These are phyloP conservation scores for Colletotrichum sp. DNA, from an alignment of 2,329 filamentous ascomycete genomes.

Conservation along the genomic window DNA sequence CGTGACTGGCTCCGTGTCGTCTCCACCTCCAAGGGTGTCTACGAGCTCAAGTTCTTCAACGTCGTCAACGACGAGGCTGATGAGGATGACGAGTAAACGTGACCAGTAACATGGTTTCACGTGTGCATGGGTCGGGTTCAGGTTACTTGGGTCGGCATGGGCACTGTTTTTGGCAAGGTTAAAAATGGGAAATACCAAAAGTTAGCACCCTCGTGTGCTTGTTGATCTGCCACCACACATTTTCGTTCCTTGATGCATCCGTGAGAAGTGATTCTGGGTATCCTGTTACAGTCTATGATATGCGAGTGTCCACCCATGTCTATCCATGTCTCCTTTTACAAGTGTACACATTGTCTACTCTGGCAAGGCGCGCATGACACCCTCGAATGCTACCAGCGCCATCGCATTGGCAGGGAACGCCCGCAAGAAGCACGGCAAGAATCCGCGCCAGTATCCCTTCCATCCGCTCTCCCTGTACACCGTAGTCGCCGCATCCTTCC, in stretches of 20 bases:
- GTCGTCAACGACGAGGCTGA: slow-evolving; percentile 98
- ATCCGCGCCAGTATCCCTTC: slow-evolving; percentile 90
- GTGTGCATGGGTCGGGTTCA: slow-evolving; percentile 16
- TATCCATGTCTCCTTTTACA: background rate
- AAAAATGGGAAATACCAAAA: slow-evolving; percentile 21
- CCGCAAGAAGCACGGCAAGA: slow-evolving; percentile 89
- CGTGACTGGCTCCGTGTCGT: slow-evolving; percentile 99
- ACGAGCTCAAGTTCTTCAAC: slow-evolving; percentile 99
- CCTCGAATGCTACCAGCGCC: slow-evolving; percentile 92
- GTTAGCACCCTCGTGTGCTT: slow-evolving; percentile 22
- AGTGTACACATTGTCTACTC: background rate
- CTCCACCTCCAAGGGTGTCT: slow-evolving; percentile 96
- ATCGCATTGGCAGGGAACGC: slow-evolving; percentile 97
- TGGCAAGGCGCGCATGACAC: slow-evolving; percentile 76
- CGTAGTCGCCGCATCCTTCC: slow-evolving; percentile 79
- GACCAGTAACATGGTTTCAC: background rate
- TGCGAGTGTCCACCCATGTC: background rate
- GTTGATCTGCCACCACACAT: slow-evolving; percentile 20
- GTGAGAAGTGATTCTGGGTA: slow-evolving; percentile 14
- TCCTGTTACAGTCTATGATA: slow-evolving; percentile 4
- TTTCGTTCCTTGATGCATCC: background rate
- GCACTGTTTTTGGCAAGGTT: slow-evolving; percentile 16
- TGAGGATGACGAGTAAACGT: slow-evolving; percentile 92
- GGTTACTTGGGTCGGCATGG: slow-evolving; percentile 21
- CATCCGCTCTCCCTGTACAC: slow-evolving; percentile 79